Base-by-base conservation (phyloP, 768 basidiomycete genomes). In the Tylopilus felleus region DNA sequence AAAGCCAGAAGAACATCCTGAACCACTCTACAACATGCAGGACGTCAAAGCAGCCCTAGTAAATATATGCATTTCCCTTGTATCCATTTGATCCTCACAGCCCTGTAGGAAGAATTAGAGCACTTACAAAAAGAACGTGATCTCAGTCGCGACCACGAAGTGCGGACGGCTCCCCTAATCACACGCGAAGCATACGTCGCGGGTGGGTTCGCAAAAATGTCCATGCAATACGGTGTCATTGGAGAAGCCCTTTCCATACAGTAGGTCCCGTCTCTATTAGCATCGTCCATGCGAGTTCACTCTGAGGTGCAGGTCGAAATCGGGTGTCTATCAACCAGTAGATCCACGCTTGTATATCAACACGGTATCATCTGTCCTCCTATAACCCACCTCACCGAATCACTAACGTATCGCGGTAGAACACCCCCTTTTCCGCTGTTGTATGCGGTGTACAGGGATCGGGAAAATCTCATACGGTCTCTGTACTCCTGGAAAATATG, bases 371-470 rank as follows among this genome's bases (percentile, higher is more conserved):
- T 28, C 12, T 21, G 40, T 45, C 21, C n/a, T 33, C 23, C 5
- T 14, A 22, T 51, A 25, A 12, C 43, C 13, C 48, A 40, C 17
- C 29, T 7, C 16, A 25, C 19, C 4, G 29, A 40, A 21, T 22
- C 9, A 28, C 16, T 23, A 29, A 47, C 19, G 8, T 50, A 27
- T 5, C 27, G 19, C 21, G 16, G 5, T 47, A 86, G 85, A 87
- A 86, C 60, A 75, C 85, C 0, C 86, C 86, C 0, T 82, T 86
- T 60, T 87, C 85, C 1, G 82, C 84, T 0, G 62, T 88, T 12
- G 77, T 88, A 5, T 88, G 86, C 52, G 86, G 86, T 0, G 85
- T 86, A 0, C 86, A 87, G 73, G 84, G 86, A 0, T 83, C 85
- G 0, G 86, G 86, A 5, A 88, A 88, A 65, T 85, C 84, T 0